Base-by-base conservation (phyloP, 805 yeast genomes). In the Kazachstania psychrophila region DNA sequence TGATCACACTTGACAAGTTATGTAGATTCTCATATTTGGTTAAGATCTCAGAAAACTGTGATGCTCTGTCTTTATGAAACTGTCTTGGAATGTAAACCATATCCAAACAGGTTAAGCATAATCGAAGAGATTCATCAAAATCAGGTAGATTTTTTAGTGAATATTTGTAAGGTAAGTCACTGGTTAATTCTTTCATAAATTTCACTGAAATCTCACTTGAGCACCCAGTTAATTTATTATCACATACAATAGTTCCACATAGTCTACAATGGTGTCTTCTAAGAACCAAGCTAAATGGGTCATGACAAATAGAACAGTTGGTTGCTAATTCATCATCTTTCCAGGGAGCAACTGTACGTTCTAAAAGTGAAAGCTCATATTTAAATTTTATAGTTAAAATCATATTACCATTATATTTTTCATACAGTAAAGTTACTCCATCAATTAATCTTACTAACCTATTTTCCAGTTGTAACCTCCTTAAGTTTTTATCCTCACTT, bases 201-300 rank as follows among this genome's bases (percentile, higher is more conserved):
- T 34, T 54, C 2, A 79, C 47, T 0, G 84, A 84, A 0, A 85
- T 78, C 38, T 75, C 74, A 52, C 77, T 73, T 0, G 96, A 86
- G 55, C 98, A 89, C 11, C 64, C 77, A 7, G 65, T 70, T 33
- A 41, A 61, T 35, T 56, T 47, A 45, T 77, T 79, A 18, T 80
- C 94, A 61, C 96, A 89, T 0, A 86, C 84, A 1, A 82, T 73
- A 19, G 59, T 52, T 0, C 97, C 97, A 63, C 98, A 89, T 18
- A 87, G 57, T 25, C 97, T 64, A 57, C 98, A 92, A 56, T 89
- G 98, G 54, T 92, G 97, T 45, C 80, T 84, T 34, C 96, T 63
- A 17, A 72, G 47, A 0, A 75, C 53, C 30, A 81, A 60, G 9
- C 70, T 65, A 55, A 86, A 92, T 22, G 52, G 49, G 10, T 66